Evolutionary conservation across 345 rosid genomes (phyloP), one percentile per base, ranked within the genome.

Genomic region (Bruguiera gymnorhiza): DNA sequence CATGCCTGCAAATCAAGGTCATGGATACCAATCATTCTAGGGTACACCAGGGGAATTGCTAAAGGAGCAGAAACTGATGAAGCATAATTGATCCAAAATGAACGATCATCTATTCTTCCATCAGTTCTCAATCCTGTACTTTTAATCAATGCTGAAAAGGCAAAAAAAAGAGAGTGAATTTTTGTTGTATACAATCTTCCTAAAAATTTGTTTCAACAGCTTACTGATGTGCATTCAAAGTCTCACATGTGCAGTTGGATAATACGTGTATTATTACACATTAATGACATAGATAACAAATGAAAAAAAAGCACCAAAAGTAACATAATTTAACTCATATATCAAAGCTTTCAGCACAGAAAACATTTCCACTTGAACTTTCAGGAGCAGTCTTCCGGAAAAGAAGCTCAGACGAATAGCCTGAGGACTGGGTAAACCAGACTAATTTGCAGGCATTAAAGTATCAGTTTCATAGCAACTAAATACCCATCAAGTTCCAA

Each of bases 41-140:
- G 97, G 77, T 87, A 82, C 75, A 92, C 96, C 69, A 87, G 80
- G 9, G 97, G 92, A 67, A 90, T 84, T 10, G 92, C 98, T 69
- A 80, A 70, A 75, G 97, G 86, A 75, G 87, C 63, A 63, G 99
- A 86, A 72, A 88, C 73, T 37, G 92, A 90, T 31, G 94, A 84
- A 61, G 86, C 90, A 76, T 84, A 79, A 69, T 71, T 81, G 73
- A 88, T 86, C 98, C 99, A 95, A 76, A 79, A 92, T 27, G 98
- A 90, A 8, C 94, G 92, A 50, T 92, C 97, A 60, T 92, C 99
- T 72, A 95, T 84, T 81, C 91, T 87, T 67, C 98, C 97, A 31
- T 92, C 96, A 71, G 73, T 75, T 72, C 85, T 82, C 87, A 95
- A 69, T 20, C 97, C 96, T 1, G 73, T 83, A 75, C 94, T 85